These are phyloP conservation scores for Trichoderma sp. DNA, from an alignment of 2,329 filamentous ascomycete species.

Conservation along the genomic window DNA sequence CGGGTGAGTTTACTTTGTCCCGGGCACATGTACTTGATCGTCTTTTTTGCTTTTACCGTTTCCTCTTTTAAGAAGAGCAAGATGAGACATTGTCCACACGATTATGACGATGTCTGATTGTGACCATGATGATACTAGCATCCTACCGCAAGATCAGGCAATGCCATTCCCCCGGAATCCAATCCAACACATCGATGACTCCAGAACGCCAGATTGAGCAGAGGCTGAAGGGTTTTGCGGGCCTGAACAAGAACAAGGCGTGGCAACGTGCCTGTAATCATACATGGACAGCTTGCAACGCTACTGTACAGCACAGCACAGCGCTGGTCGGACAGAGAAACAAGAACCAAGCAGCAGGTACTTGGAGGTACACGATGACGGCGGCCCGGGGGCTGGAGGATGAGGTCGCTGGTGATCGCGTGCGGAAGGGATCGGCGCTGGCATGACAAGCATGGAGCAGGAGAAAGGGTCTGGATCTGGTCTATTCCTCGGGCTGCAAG, in stretches of 20 bases:
- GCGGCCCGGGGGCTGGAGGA: slow-evolving; percentile 19
- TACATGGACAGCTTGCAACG: background rate
- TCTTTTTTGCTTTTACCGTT: background rate
- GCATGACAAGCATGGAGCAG: slow-evolving; percentile 12
- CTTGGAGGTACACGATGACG: slow-evolving; percentile 19
- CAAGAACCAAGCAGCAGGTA: background rate
- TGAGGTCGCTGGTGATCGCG: slow-evolving; percentile 24
- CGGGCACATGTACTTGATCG: background rate
- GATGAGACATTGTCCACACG: background rate
- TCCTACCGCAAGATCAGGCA: background rate
- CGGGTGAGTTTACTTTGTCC: background rate
- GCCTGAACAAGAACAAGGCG: background rate
- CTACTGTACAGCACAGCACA: background rate
- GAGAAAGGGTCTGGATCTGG: background rate
- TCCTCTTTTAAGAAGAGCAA: background rate
- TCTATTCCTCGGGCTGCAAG: background rate
- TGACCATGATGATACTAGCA: background rate
- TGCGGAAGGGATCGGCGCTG: slow-evolving; percentile 28
- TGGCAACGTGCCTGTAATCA: background rate
- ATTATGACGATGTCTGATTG: background rate
- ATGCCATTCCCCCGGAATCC: background rate
- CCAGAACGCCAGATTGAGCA: background rate
- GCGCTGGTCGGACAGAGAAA: background rate
- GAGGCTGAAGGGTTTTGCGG: slow-evolving; percentile 13
- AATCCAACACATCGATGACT: background rate